Evolutionary conservation across 495 filamentous ascomycete genomes (phyloP).

Genomic region (Thozetella sp.): DNA sequence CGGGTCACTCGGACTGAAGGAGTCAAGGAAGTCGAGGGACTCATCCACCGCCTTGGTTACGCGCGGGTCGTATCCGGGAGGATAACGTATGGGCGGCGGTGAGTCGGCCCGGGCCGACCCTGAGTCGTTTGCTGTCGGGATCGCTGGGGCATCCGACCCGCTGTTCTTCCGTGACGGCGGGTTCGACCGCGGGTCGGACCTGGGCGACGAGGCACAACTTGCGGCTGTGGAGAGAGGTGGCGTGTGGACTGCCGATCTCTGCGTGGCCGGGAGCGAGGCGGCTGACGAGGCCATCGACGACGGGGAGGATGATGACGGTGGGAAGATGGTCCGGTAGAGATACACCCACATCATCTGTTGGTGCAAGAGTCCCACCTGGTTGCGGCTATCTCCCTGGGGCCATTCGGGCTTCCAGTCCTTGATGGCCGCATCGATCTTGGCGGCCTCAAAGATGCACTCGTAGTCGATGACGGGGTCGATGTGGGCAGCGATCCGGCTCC

Average conservation of each 20-base stretch:
- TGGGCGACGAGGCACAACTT: constrained; percentile 40
- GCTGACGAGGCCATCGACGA: constrained; percentile 23
- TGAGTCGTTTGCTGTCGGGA: constrained; percentile 17
- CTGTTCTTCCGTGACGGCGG: constrained; percentile 1
- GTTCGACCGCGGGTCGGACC: constrained; percentile 1
- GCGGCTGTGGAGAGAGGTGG: constrained; percentile 41
- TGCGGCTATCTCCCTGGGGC: constrained; percentile 69
- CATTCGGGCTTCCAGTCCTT: constrained; percentile 75
- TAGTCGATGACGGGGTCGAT: constrained; percentile 76
- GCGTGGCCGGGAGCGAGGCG: constrained; percentile 14
- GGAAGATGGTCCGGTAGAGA: constrained; percentile 81
- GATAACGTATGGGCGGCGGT: constrained; percentile 44
- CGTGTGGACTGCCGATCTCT: constrained; percentile 24
- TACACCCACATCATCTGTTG: constrained; percentile 92
- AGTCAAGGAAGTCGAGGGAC: constrained; percentile 64
- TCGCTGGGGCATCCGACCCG: constrained; percentile 12
- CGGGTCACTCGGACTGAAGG: constrained; percentile 58
- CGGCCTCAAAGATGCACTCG: constrained; percentile 70
- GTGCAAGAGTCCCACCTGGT: constrained; percentile 79
- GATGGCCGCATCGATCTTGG: constrained; percentile 76
- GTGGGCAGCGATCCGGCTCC: constrained; percentile 61
- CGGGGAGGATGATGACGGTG: constrained; percentile 42
- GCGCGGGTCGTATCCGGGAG: constrained; percentile 53
- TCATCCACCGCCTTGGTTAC: constrained; percentile 78
- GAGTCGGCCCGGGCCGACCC: constrained; percentile 38